Conservation (phyloP, 2,329 filamentous ascomycete genomes). For the Ophiocordyceps unilateralis region DNA sequence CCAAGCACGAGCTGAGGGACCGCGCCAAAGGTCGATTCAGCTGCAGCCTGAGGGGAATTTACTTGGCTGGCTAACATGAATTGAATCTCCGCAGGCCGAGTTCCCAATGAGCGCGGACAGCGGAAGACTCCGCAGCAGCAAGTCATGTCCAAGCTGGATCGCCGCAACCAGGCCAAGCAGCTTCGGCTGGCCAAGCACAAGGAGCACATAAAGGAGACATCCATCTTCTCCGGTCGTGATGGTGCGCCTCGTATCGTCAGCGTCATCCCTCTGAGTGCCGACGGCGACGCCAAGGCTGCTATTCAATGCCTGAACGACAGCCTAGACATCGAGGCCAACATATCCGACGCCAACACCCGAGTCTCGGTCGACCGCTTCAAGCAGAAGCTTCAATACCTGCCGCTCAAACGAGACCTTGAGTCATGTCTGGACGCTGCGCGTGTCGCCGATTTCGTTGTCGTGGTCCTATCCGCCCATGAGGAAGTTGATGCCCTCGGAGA, state of each 20-base stretch:
- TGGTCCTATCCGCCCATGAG: constrained; percentile 65
- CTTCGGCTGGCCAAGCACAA: constrained; percentile 67
- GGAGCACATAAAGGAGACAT: constrained; percentile 63
- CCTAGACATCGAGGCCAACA: constrained; percentile 56
- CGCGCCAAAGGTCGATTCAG: constrained; percentile 51
- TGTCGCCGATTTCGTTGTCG: constrained; percentile 78
- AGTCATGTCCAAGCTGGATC: constrained; percentile 92
- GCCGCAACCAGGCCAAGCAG: constrained; percentile 88
- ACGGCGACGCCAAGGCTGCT: constrained; percentile 49
- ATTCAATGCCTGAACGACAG: constrained; percentile 59
- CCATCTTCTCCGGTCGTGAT: constrained; percentile 71
- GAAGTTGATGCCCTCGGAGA: constrained; percentile 79
- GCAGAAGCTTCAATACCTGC: constrained; percentile 78
- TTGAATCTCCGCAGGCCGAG: constrained; percentile 44
- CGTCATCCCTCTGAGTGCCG: constrained; percentile 65
- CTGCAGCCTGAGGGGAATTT: neutral
- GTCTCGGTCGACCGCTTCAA: constrained; percentile 80
- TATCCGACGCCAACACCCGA: constrained; percentile 40
- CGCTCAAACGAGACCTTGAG: constrained; percentile 55
- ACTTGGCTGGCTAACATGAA: neutral
- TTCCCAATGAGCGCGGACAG: constrained; percentile 52
- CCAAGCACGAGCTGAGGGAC: constrained; percentile 75
- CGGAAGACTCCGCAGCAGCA: constrained; percentile 89
- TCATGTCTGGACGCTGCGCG: constrained; percentile 72
- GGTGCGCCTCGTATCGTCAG: constrained; percentile 79